Conservation (phyloP, 352 stramenopile genomes). For the Phytopythium mirpurense region DNA sequence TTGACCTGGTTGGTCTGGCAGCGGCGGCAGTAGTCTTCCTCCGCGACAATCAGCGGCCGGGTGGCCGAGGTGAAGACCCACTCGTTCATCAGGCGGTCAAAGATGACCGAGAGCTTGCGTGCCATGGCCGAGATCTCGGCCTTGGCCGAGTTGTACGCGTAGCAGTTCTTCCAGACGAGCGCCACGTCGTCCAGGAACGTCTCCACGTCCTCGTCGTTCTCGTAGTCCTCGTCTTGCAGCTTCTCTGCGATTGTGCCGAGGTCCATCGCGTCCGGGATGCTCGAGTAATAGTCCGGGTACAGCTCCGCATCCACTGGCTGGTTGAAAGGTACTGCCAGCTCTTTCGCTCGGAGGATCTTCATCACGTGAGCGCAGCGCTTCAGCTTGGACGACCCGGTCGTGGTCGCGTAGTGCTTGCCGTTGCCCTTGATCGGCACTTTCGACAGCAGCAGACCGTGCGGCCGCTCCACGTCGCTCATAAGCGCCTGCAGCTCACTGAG, state of each 20-base stretch:
- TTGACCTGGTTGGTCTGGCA: conserved; percentile 73
- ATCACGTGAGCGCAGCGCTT: conserved; percentile 69
- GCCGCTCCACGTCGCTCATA: conserved; percentile 16
- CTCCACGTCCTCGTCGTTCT: conserved; percentile 74
- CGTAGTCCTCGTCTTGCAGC: conserved; percentile 82
- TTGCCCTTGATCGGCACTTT: conserved; percentile 30
- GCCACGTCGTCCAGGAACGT: conserved; percentile 78
- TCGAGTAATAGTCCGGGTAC: conserved; percentile 82
- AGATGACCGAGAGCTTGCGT: conserved; percentile 69
- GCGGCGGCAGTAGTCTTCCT: conserved; percentile 76
- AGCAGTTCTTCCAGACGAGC: conserved; percentile 85
- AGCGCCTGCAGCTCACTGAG: conserved; percentile 26
- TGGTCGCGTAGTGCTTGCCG: conserved; percentile 60
- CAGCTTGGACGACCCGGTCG: conserved; percentile 44
- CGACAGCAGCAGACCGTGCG: conserved; percentile 60
- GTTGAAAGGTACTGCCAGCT: conserved; percentile 74
- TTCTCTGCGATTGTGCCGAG: conserved; percentile 79
- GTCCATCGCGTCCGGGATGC: conserved; percentile 78
- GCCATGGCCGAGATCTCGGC: conserved; percentile 75
- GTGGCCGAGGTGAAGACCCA: conserved; percentile 62
- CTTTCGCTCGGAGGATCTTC: conserved; percentile 74
- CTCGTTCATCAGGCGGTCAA: conserved; percentile 77
- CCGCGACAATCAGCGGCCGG: conserved; percentile 45
- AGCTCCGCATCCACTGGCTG: conserved; percentile 78
- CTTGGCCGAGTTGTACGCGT: conserved; percentile 78